Evolutionary conservation across 2,329 filamentous ascomycete genomes (phyloP), one percentile per base, ranked within the genome.

Genomic region (Fusarium bactridioides): DNA sequence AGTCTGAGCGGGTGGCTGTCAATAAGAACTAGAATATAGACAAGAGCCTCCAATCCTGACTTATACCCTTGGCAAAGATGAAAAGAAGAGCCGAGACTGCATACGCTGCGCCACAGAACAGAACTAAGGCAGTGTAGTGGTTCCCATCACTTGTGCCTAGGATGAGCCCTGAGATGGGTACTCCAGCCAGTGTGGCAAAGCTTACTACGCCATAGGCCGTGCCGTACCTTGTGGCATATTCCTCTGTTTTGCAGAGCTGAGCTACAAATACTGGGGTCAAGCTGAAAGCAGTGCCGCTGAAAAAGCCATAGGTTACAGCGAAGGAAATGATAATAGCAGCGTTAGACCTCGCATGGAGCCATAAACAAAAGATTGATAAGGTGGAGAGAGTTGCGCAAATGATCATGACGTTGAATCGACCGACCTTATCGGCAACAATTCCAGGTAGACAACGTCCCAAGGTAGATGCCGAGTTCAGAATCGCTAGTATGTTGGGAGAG

Each of bases 21-120:
- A 27, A 15, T 10, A 7, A 10, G 5, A 1, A 21, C 44, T 47
- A 47, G 0, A 29, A 50, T 33, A 23, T 3, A 23, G 47, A 23
- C 8, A 50, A 33, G 2, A 50, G 11, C 11, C 11, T 33, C 47
- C 47, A 50, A 5, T 33, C 8, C 1, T 50, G 3, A 5, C 47
- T 50, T 0, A 19, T 0, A 0, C 47, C 47, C 29, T 33, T 50
- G 0, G 29, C 29, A 13, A 23, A 19, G 1, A 50, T 1, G 3
- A 50, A 50, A 3, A 50, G 21, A 23, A 50, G 7, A 5, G 47
- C 29, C 4, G 29, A 50, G 1, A 33, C 21, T 13, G 47, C 29
- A 50, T 50, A 50, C 0, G 21, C 47, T 5, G 47, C 18, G 16
- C 47, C 47, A 23, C 47, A 50, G 21, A 50, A 50, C 2, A 33